These are phyloP conservation scores for Epichloe uncinata DNA, from an alignment of 2,329 filamentous ascomycete species.

Conservation along the genomic window DNA sequence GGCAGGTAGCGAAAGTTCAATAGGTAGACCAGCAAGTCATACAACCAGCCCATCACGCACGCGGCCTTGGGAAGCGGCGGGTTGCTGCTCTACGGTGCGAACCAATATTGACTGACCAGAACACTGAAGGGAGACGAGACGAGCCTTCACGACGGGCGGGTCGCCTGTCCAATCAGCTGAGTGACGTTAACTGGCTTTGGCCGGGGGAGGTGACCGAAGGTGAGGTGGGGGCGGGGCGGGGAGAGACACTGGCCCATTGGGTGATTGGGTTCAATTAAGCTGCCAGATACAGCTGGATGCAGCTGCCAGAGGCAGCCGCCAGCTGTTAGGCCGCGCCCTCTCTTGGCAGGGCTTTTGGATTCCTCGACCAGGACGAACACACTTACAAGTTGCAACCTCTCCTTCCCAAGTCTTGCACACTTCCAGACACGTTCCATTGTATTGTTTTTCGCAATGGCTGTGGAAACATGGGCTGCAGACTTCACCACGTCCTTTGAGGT, in stretches of 20 bases:
- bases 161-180: not conserved
- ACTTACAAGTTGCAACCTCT: too few relatives aligned
- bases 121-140: not conserved
- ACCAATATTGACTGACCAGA: too few relatives aligned
- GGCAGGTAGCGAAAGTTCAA: constrained; percentile 11
- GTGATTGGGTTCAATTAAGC: too few relatives aligned
- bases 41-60: not conserved
- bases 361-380: too few relatives aligned
- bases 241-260: too few relatives aligned
- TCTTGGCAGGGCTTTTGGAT: too few relatives aligned
- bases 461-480: constrained; percentile 12
- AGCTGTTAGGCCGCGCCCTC: too few relatives aligned
- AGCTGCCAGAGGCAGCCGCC: too few relatives aligned
- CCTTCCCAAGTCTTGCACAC: too few relatives aligned
- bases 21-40: constrained; percentile 5
- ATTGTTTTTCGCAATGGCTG: not conserved
- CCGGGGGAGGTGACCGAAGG: too few relatives aligned
- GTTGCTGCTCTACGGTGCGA: not conserved
- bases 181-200: not conserved
- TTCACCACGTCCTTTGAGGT: constrained; percentile 28
- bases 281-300: too few relatives aligned
- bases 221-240: too few relatives aligned
- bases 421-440: not conserved
- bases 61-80: not conserved
- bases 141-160: not conserved